Evolutionary conservation across 2,329 filamentous ascomycete species (phyloP).

Genomic region (Fusarium circinatum): DNA sequence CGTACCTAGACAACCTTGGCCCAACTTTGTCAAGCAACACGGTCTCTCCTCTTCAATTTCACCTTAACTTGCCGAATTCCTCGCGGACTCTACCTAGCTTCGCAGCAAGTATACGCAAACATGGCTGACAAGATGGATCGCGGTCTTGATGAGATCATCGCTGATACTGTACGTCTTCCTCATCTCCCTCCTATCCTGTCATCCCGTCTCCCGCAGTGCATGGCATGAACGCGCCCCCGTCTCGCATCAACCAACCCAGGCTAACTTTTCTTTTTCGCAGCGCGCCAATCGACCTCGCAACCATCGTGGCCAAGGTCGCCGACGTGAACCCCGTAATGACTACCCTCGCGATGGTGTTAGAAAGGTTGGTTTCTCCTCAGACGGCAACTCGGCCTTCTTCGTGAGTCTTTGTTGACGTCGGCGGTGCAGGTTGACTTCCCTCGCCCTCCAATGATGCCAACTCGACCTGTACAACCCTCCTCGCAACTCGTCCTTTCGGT

Average conservation of each 20-base stretch:
- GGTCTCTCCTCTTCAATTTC: neutral
- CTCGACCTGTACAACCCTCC: conserved; percentile 45
- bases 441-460: conserved; percentile 42
- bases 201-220: conserved; percentile 2
- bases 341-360: conserved; percentile 85
- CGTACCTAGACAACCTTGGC: neutral
- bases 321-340: conserved; percentile 52
- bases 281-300: conserved; percentile 49
- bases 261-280: conserved; percentile 38
- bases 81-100: neutral
- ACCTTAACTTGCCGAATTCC: neutral
- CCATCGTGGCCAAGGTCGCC: conserved; percentile 49
- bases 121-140: conserved; percentile 62
- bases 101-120: conserved; percentile 19
- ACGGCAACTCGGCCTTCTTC: neutral
- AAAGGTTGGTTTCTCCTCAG: conserved; percentile 71
- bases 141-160: conserved; percentile 67
- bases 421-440: conserved; percentile 50
- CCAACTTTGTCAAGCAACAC: neutral
- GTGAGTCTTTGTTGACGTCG: conserved; percentile 33
- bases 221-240: conserved; percentile 20
- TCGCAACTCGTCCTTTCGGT: conserved; percentile 46
- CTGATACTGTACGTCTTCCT: conserved; percentile 55
- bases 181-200: neutral
- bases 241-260: conserved; percentile 22